A percentile compares a stretch with the other conserved stretches of the same genome.
phyloP scores from a whole-genome alignment of 164 flowering plant genomes.

The Aristolochia contorta region DNA sequence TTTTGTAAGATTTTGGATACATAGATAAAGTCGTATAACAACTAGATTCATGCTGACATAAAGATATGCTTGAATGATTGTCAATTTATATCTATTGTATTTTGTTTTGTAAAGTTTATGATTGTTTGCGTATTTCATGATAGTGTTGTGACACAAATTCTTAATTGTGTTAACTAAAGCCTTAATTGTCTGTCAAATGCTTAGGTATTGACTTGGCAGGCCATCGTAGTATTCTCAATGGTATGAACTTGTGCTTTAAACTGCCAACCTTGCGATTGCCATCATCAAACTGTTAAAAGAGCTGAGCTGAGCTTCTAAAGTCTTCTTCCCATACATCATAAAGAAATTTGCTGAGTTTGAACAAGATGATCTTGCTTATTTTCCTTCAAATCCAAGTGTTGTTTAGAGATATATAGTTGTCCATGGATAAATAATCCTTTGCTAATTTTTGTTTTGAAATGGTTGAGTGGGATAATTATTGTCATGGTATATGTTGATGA shows the following conservation, averaged over 20 bases:
- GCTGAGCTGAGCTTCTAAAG: constrained; percentile 52
- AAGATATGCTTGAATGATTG: no score
- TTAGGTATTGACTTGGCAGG: constrained; percentile 91
- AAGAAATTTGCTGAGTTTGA: constrained; percentile 40
- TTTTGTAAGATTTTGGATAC: no score
- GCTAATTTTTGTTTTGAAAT: constrained; percentile 70
- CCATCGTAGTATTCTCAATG: constrained; percentile 94
- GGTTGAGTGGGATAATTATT: no score
- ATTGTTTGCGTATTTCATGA: no score
- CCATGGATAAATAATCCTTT: constrained; percentile 76
- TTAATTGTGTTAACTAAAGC: no score
- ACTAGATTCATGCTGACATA: no score
- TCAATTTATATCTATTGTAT: no score
- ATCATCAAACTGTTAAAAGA: constrained; percentile 64
- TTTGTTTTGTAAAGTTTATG: no score
- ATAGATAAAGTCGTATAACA: no score
- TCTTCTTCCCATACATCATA: constrained; percentile 63
- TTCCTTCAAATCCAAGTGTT: constrained; percentile 43
- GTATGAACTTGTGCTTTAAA: constrained; percentile 70
- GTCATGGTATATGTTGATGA: constrained; percentile 41
- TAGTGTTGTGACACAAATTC: no score
- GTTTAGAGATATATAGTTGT: constrained; percentile 77
- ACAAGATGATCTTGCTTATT: constrained; percentile 38
- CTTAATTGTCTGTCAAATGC: background rate
- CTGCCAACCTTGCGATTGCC: constrained; percentile 57